Evolutionary conservation across 139 green algal species (phyloP).

Genomic region (Astrephomene gubernaculifera): DNA sequence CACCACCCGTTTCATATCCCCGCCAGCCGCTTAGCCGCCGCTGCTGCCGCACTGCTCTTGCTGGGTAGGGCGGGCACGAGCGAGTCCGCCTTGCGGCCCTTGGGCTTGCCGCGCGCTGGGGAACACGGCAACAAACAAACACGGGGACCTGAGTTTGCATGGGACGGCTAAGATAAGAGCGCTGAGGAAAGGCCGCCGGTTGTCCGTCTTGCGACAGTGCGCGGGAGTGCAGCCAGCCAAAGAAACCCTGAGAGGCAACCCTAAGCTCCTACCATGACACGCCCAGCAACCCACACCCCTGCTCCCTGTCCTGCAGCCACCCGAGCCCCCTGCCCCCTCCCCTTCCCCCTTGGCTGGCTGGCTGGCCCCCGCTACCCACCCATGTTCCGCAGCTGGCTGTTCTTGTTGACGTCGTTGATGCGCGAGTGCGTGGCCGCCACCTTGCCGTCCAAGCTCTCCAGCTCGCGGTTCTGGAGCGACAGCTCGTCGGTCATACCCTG

Average conservation of each 20-base stretch:
- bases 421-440: not conserved
- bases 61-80: not conserved
- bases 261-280: no score
- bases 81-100: not conserved
- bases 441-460: conserved; percentile 34
- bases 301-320: no score
- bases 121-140: no score
- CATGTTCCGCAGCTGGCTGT: conserved; percentile 40
- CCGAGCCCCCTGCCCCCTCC: no score
- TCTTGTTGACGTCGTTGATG: conserved; percentile 40
- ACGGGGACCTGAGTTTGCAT: no score
- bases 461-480: conserved; percentile 25
- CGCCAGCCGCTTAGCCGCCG: conserved; percentile 11
- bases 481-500: conserved; percentile 25
- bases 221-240: no score
- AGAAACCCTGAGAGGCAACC: no score
- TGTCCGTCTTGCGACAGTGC: no score
- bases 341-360: not conserved
- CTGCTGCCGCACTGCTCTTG: not conserved
- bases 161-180: no score
- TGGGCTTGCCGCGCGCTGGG: conserved; percentile 30
- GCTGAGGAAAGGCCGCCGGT: no score
- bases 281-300: no score
- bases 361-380: not conserved
- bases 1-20: no score